phyloP scores from a whole-genome alignment of 2,329 filamentous ascomycete species.

The Monosporascus ibericus region DNA sequence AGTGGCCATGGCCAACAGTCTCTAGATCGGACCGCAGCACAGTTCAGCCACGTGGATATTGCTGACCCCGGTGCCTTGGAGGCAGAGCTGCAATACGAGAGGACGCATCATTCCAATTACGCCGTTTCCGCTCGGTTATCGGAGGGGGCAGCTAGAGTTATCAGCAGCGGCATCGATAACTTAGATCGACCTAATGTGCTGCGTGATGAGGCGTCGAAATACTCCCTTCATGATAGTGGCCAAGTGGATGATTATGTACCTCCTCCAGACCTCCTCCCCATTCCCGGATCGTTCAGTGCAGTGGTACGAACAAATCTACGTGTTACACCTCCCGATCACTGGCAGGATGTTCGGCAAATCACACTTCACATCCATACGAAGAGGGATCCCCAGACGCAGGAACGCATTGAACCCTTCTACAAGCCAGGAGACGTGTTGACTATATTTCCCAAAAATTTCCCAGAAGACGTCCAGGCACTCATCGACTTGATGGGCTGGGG shows the following conservation, averaged over 20 bases:
- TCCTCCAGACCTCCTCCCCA: constrained; percentile 39
- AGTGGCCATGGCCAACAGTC: constrained; percentile 4
- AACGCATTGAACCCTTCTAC: constrained; percentile 30
- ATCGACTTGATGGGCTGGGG: constrained; percentile 77
- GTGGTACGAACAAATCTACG: constrained; percentile 61
- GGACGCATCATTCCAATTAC: constrained; percentile 7
- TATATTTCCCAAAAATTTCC: constrained; percentile 83
- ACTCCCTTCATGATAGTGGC: constrained; percentile 19
- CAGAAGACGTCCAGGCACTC: constrained; percentile 70
- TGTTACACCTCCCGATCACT: constrained; percentile 71
- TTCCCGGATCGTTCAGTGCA: constrained; percentile 51
- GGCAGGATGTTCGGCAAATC: constrained; percentile 90
- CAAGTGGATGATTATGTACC: constrained; percentile 14
- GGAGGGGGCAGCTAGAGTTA: constrained; percentile 10
- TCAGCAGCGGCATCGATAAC: constrained; percentile 16
- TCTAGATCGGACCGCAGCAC: constrained; percentile 19
- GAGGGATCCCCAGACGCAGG: constrained; percentile 6
- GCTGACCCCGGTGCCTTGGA: constrained; percentile 11
- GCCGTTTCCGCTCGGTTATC: constrained; percentile 17
- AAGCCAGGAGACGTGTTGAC: constrained; percentile 74
- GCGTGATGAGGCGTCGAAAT: constrained; percentile 28
- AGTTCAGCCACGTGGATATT: constrained; percentile 22
- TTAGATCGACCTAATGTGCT: constrained; percentile 31
- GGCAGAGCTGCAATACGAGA: constrained; percentile 15
- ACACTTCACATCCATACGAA: constrained; percentile 43